Base-by-base conservation (phyloP, 1,284 basidiomycete genomes). In the Microbotryum intermedium region DNA sequence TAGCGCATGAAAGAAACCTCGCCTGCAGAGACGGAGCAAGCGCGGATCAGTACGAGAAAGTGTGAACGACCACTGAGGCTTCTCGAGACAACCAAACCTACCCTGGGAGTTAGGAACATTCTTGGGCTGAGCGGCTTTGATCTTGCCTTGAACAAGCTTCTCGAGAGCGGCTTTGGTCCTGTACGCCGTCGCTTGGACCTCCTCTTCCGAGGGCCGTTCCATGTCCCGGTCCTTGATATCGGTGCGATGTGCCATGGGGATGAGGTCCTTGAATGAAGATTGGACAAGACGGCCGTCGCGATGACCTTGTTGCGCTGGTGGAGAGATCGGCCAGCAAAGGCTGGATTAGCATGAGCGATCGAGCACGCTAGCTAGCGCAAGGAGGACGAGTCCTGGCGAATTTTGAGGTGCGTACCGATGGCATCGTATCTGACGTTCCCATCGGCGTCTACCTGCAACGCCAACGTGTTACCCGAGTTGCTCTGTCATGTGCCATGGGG, bases 221-320 rank as follows among this genome's bases (percentile, higher is more conserved):
- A 98, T 87, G 20, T 72, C 73, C 47, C 83, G 83, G 16, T 93
- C 90, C 43, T 83, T 82, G 30, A 97, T 77, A 72, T 97, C 95
- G 69, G 88, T 89, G 25, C 95, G 84, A 73, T 97, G 85, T 0
- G 83, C 80, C 7, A 98, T 81, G 1, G 95, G 95, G 0, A 99
- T 90, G 21, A 98, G 85, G 74, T 98, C 95, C 74, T 97, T 97
- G 79, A 92, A 95, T 70, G 93, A 90, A 1, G 91, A 92, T 74
- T 98, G 94, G 1, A 98, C 82, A 50, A 83, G 77, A 73, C 90
- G 88, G 59, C 88, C 91, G 3, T 83, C 79, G 16, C 89, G 84
- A 69, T 95, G 87, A 39, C 93, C 93, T 76, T 98, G 93, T 61
- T 87, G 86, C 6, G 93, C 94, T 67, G 60, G 8, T 16, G 2